These are phyloP conservation scores for Calonectria pseudoturangicola DNA, from an alignment of 2,329 filamentous ascomycete genomes.

Conservation along the genomic window DNA sequence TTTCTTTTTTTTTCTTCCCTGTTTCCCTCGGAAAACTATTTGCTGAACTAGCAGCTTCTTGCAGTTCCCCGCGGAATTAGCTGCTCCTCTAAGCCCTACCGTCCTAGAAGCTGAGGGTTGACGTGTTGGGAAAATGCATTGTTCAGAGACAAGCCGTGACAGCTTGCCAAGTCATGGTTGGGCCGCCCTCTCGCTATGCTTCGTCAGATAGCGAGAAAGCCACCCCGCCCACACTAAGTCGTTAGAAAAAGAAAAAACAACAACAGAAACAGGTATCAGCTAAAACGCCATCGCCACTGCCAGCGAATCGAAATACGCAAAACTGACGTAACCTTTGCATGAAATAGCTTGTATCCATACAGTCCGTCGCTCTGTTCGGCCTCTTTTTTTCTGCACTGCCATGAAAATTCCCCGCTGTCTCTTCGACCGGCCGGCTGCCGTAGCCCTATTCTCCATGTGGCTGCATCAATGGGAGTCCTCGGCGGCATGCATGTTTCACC, in stretches of 20 bases:
- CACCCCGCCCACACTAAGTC: conserved; percentile 8
- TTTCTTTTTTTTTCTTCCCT: neutral
- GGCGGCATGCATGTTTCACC: conserved; percentile 51
- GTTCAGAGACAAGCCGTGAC: neutral
- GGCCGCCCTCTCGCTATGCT: neutral
- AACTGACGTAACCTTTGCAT: conserved; percentile 17
- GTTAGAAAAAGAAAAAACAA: conserved; percentile 26
- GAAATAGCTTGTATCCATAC: neutral
- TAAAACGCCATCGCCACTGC: neutral
- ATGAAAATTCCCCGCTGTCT: conserved; percentile 27
- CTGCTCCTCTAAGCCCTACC: neutral
- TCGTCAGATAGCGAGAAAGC: neutral
- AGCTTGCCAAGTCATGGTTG: conserved; percentile 8
- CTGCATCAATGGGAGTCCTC: conserved; percentile 38
- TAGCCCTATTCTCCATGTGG: conserved; percentile 32
- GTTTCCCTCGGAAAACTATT: conserved; percentile 27
- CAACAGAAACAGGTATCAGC: neutral
- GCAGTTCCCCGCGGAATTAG: conserved; percentile 6
- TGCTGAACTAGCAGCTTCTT: neutral
- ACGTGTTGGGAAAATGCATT: conserved; percentile 3
- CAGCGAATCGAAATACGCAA: conserved; percentile 11
- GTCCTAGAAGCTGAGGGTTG: conserved; percentile 1
- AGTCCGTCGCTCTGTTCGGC: conserved; percentile 2
- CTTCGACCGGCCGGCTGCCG: conserved; percentile 15
- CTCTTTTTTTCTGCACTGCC: conserved; percentile 17